phyloP scores from a whole-genome alignment of 805 yeast genomes.

The Trichomonascus vanleenenianus region DNA sequence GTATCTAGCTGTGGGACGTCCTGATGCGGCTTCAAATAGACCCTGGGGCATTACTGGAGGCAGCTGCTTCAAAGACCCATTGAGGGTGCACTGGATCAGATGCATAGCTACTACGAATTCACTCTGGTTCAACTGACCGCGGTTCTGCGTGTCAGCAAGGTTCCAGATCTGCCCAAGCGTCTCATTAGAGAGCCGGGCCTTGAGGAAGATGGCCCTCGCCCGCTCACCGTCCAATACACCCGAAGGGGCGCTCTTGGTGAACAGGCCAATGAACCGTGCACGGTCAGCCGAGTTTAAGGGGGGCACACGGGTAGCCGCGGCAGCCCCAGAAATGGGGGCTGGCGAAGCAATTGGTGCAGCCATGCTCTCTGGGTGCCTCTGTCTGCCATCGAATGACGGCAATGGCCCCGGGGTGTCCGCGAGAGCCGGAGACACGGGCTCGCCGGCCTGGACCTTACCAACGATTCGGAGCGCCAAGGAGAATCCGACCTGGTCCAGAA shows the following conservation, averaged over 20 bases:
- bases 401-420: conserved; percentile 50
- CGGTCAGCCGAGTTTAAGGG: conserved; percentile 29
- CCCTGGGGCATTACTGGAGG: conserved; percentile 40
- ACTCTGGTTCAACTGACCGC: conserved; percentile 63
- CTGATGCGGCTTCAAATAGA: conserved; percentile 30
- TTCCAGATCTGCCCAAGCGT: conserved; percentile 84
- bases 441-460: conserved; percentile 77
- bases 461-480: conserved; percentile 81
- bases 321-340: conserved; percentile 3
- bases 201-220: conserved; percentile 80
- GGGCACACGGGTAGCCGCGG: conserved; percentile 22
- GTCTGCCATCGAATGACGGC: conserved; percentile 46
- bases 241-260: conserved; percentile 54
- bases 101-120: conserved; percentile 94
- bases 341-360: conserved; percentile 12
- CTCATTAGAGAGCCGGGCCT: conserved; percentile 76
- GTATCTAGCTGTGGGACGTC: conserved; percentile 17
- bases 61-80: conserved; percentile 54
- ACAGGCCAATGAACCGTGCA: conserved; percentile 38
- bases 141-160: conserved; percentile 66
- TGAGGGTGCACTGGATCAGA: conserved; percentile 73
- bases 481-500: conserved; percentile 71
- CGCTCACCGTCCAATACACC: conserved; percentile 64
- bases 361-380: conserved; percentile 4
- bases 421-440: conserved; percentile 45